Evolutionary conservation across 139 green algal genomes (phyloP).

Genomic region (Monoraphidium neglectum): DNA sequence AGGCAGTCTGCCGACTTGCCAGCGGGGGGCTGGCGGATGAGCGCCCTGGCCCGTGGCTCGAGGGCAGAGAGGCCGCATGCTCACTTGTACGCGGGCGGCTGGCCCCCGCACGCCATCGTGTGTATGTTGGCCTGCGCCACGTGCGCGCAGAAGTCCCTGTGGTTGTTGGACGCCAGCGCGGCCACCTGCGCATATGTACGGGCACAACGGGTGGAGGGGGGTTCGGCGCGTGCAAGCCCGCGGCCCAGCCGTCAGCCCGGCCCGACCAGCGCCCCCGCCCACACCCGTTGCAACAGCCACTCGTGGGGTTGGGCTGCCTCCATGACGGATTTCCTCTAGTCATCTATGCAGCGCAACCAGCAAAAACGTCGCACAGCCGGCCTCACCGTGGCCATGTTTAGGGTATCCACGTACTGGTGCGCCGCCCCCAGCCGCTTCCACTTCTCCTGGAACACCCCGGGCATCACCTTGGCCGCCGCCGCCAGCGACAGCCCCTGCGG

Average conservation of each 20-base stretch:
- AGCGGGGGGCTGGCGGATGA: no score
- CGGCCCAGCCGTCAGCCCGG: no score
- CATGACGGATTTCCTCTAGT: no score
- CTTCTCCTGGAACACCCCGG: constrained; percentile 68
- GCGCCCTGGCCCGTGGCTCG: no score
- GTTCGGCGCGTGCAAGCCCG: no score
- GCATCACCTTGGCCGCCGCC: constrained; percentile 36
- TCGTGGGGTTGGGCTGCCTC: no score
- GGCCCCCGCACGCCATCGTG: constrained; percentile 78
- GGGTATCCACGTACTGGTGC: constrained; percentile 30
- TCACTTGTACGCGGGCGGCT: constrained; percentile 60
- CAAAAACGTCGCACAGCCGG: no score
- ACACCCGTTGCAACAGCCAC: no score
- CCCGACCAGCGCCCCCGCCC: no score
- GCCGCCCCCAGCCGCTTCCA: constrained; percentile 61
- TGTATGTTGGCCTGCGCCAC: constrained; percentile 61
- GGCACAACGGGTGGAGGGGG: not conserved
- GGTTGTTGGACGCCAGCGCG: constrained; percentile 52
- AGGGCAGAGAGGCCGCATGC: not conserved
- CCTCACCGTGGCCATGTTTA: constrained; percentile 32
- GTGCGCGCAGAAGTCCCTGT: constrained; percentile 67
- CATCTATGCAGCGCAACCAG: no score
- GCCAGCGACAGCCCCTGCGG: constrained; percentile 6
- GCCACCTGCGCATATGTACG: no score
- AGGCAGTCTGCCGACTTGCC: no score